Conservation (phyloP, 257 asterid species). For the Schizonepeta tenuifolia region DNA sequence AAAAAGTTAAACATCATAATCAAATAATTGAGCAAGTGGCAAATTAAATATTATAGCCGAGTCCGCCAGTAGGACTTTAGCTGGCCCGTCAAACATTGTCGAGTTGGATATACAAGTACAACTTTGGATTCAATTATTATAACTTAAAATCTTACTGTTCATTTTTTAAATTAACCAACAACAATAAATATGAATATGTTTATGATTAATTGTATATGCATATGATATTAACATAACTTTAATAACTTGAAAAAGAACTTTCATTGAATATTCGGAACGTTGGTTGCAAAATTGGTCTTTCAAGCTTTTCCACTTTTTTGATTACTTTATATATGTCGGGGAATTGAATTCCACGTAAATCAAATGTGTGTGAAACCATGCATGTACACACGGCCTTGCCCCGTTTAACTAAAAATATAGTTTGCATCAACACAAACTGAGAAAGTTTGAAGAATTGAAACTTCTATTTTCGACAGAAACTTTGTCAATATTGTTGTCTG, state of each 20-base stretch:
- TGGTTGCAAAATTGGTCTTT: neutral
- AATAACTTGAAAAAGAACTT: neutral
- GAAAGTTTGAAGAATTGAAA: neutral
- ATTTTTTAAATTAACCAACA: too few relatives aligned
- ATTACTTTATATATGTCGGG: neutral
- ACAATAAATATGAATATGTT: neutral
- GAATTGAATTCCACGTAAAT: neutral
- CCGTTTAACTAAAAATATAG: neutral
- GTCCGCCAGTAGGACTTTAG: neutral
- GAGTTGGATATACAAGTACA: neutral
- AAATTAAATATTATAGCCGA: neutral
- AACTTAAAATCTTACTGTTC: neutral
- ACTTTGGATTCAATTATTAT: neutral
- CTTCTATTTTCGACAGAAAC: neutral
- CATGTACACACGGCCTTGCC: neutral
- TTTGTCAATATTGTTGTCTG: neutral
- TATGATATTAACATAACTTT: too few relatives aligned
- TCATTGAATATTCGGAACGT: neutral
- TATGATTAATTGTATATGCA: neutral
- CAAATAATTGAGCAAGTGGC: slow-evolving; percentile 27
- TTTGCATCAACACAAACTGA: neutral
- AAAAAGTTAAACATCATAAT: neutral
- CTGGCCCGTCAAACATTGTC: neutral
- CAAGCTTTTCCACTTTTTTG: neutral
- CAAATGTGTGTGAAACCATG: neutral